These are phyloP conservation scores for Huntiella savannae DNA, from an alignment of 2,329 filamentous ascomycete genomes.

Conservation along the genomic window DNA sequence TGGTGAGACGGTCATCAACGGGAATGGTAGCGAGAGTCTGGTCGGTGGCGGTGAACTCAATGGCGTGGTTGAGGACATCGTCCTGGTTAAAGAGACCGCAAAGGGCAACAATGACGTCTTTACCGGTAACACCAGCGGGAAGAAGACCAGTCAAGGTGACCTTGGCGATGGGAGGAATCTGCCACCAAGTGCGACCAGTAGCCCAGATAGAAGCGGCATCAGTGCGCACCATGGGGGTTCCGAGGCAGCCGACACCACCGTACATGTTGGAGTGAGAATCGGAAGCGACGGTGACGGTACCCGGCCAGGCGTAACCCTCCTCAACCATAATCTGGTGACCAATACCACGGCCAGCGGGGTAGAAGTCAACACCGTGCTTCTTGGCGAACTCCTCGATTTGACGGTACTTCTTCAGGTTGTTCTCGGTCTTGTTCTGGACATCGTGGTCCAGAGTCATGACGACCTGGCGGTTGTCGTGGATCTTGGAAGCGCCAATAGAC, in stretches of 20 bases:
- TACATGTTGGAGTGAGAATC: constrained; percentile 72
- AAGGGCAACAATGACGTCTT: constrained; percentile 83
- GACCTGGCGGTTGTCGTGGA: constrained; percentile 33
- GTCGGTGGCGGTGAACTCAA: constrained; percentile 71
- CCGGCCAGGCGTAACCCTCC: constrained; percentile 67
- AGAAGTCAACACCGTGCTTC: constrained; percentile 60
- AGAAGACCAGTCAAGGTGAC: constrained; percentile 59
- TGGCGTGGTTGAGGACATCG: constrained; percentile 76
- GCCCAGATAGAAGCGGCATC: constrained; percentile 78
- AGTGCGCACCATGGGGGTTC: constrained; percentile 68
- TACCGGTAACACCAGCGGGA: constrained; percentile 67
- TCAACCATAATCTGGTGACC: constrained; percentile 89
- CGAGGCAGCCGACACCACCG: constrained; percentile 57
- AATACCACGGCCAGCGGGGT: constrained; percentile 59
- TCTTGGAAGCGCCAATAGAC: constrained; percentile 54
- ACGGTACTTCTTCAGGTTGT: constrained; percentile 65
- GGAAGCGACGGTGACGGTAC: constrained; percentile 61
- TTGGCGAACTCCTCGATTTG: constrained; percentile 69
- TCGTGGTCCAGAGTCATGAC: constrained; percentile 65
- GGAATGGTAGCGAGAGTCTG: constrained; percentile 56
- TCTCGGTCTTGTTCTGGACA: constrained; percentile 61
- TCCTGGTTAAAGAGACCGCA: constrained; percentile 73
- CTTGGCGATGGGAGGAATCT: constrained; percentile 67
- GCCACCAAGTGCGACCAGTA: constrained; percentile 71
- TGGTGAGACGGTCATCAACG: constrained; percentile 55